Conservation (phyloP, 2,329 filamentous ascomycete species). For the Ambrosiella xylebori region DNA sequence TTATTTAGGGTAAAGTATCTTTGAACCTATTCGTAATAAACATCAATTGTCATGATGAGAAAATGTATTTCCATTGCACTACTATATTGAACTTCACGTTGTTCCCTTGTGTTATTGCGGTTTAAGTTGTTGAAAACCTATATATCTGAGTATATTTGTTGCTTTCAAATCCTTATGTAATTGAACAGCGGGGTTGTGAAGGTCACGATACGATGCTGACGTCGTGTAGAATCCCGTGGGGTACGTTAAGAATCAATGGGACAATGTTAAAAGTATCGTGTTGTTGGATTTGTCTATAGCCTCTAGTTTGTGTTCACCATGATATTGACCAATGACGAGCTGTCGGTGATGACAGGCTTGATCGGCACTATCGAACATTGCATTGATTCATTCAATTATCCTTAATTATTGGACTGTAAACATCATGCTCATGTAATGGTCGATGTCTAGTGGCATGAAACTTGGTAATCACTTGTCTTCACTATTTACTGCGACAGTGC, state of each 20-base stretch:
- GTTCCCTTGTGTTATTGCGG: too few relatives aligned
- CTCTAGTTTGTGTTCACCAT: neutral
- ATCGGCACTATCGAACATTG: neutral
- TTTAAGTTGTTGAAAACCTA: too few relatives aligned
- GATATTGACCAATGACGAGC: neutral
- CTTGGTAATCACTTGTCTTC: neutral
- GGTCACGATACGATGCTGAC: neutral
- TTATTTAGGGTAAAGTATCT: too few relatives aligned
- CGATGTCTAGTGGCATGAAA: neutral
- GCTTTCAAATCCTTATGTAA: neutral
- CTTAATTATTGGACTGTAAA: neutral
- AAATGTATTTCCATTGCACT: too few relatives aligned
- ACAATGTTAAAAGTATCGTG: neutral
- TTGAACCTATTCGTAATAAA: too few relatives aligned
- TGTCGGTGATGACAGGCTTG: neutral
- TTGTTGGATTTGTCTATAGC: neutral
- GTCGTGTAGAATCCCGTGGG: neutral
- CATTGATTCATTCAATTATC: neutral
- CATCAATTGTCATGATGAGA: too few relatives aligned
- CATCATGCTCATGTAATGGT: neutral
- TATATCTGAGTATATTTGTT: too few relatives aligned
- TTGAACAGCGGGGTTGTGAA: neutral
- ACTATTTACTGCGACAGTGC: neutral
- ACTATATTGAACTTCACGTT: too few relatives aligned
- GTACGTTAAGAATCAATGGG: neutral